Base-by-base conservation (phyloP, 2,329 filamentous ascomycete genomes). In the Didymella exigua region DNA sequence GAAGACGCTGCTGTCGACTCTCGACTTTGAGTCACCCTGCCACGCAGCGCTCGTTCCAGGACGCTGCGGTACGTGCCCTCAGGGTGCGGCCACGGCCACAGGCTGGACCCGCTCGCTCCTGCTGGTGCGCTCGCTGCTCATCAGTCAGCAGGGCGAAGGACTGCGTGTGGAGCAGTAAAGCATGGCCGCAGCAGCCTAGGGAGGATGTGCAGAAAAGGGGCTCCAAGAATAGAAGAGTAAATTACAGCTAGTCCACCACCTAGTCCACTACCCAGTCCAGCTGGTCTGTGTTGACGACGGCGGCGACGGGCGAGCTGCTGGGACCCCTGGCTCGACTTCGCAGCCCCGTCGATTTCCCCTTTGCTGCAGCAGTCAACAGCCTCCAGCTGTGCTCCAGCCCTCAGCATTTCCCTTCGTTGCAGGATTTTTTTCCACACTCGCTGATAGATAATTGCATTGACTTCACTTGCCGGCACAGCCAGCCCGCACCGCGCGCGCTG, bases 341-440 rank as follows among this genome's bases (percentile, higher is more conserved):
- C 49, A 61, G 48, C 58, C 57, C 55, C 62, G 58, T 60, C 56
- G 50, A 56, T 63, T 59, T 59, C 61, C 63, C 61, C 61, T 61
- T 23, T 60, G 44, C 56, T 53, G 54, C 19, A 38, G 36, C 21
- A 24, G 36, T 56, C 58, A 66, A 67, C 60, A 57, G 60, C 57
- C 18, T 55, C 29, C 46, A 50, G 52, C 48, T 37, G 48, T 52
- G 34, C 48, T 56, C 63, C 43, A 30, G 47, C 43, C 48, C 54
- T 64, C 43, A 30, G 47, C 43, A 41, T 54, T 59, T 65, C 60
- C 70, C 60, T 70, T 71, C 69, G 67, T 72, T 73, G 67, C 44
- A 64, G 53, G 44, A 46, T 51, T 8, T 47, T 54, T 59, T 52
- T 58, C 54, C 58, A 72, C 70, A 51, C 51, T 73, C 72, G 72